Percentiles rank a stretch among this genome's conserved stretches.
Conservation (phyloP, 2,329 filamentous ascomycete genomes). For the Diaporthe amygdali region DNA sequence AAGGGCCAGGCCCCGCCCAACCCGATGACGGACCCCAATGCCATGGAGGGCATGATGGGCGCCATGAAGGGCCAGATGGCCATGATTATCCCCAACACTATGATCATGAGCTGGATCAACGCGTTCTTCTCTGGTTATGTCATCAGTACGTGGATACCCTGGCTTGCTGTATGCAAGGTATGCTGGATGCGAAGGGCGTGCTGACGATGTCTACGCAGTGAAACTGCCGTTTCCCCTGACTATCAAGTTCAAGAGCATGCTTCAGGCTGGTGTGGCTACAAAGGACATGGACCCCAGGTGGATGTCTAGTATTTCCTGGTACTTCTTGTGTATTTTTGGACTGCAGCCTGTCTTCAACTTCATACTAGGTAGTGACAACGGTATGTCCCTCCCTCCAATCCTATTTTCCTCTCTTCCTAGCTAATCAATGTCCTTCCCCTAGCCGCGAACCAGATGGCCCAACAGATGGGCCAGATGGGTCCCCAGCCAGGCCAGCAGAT, state of each 20-base stretch:
- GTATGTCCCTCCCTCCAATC: slow-evolving; percentile 55
- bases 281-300: slow-evolving; percentile 95
- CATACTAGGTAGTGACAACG: slow-evolving; percentile 92
- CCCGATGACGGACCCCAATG: slow-evolving; percentile 91
- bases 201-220: slow-evolving; percentile 56
- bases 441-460: slow-evolving; percentile 91
- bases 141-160: slow-evolving; percentile 70
- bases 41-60: slow-evolving; percentile 99
- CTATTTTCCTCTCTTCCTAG: background rate
- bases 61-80: slow-evolving; percentile 99
- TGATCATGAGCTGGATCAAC: slow-evolving; percentile 99
- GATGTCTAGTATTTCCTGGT: slow-evolving; percentile 99
- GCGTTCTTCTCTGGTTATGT: slow-evolving; percentile 98
- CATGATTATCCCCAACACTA: slow-evolving; percentile 98
- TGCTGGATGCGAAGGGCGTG: background rate
- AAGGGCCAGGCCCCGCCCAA: slow-evolving; percentile 89
- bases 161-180: background rate
- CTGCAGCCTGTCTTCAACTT: slow-evolving; percentile 98
- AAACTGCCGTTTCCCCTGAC: slow-evolving; percentile 97
- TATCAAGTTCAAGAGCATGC: slow-evolving; percentile 99
- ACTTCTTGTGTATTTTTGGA: slow-evolving; percentile 96
- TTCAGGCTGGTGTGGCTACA: slow-evolving; percentile 95
- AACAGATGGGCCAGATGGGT: slow-evolving; percentile 86
- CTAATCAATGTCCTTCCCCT: slow-evolving; percentile 27
- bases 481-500: slow-evolving; percentile 69